Percentiles rank a stretch among this genome's conserved stretches.
phyloP scores from a whole-genome alignment of 306 rosid species.

The Trifolium pratense region DNA sequence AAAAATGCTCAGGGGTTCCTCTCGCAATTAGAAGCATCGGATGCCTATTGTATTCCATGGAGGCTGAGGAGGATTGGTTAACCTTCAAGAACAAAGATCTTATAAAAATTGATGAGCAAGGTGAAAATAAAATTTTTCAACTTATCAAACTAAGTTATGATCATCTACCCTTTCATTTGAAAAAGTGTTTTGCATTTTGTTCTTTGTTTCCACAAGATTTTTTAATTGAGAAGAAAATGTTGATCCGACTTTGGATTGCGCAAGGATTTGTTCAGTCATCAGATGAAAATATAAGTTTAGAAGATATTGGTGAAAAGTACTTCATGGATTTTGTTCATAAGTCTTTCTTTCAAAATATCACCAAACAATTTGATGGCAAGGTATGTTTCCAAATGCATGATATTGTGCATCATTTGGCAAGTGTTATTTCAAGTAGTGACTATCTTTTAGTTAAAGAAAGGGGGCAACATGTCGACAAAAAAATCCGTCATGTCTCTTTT shows the following conservation, averaged over 20 bases:
- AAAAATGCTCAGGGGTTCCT: conserved; percentile 24
- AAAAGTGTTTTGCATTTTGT: not conserved
- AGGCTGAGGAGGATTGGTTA: not conserved
- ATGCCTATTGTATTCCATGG: not conserved
- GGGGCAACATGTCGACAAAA: not conserved
- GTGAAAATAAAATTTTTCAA: not conserved
- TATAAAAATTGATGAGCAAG: not conserved
- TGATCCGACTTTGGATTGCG: conserved; percentile 35
- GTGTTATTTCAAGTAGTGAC: not conserved
- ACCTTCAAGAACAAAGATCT: not conserved
- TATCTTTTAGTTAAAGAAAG: not conserved
- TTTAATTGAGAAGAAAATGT: not conserved
- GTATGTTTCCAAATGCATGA: conserved; percentile 23
- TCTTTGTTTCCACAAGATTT: not conserved
- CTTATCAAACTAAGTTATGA: conserved; percentile 10
- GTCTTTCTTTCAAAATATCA: not conserved
- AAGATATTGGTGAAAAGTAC: conserved; percentile 19
- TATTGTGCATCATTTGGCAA: conserved; percentile 19
- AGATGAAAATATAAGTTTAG: not conserved
- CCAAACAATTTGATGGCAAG: fast-evolving
- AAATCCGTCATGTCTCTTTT: not conserved
- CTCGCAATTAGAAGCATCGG: conserved; percentile 29
- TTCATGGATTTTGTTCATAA: conserved; percentile 2
- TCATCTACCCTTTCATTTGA: not conserved
- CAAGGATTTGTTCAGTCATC: conserved; percentile 23